Base-by-base conservation (phyloP, 176 grass and related monocot species). In the Pharus latifolius region DNA sequence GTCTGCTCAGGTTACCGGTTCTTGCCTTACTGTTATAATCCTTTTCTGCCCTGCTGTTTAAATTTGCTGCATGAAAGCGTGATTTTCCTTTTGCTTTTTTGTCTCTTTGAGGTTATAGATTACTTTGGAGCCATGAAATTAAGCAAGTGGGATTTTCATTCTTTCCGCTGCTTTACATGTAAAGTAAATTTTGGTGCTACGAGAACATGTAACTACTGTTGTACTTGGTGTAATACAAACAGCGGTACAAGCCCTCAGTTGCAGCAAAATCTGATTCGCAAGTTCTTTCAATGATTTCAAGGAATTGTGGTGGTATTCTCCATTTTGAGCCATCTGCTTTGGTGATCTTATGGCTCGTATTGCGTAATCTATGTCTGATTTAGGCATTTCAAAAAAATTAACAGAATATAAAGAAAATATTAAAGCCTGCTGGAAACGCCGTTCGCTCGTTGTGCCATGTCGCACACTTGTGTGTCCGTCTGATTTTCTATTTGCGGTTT, bases 141-240 rank as follows among this genome's bases (percentile, higher is more conserved):
- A 74, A 71, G 51, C 74, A 46, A 65, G 71, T 63, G 79, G 82
- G 69, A 44, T 80, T 80, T 66, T 67, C 71, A 57, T 81, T 85
- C 61, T 78, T 78, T 85, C 77, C 26, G 49, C 76, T 80, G 60
- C 65, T 75, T 75, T 81, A 73, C 72, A 35, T 89, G 77, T 89
- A 82, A 78, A 85, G 74, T 84, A 84, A 84, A 81, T 89, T 89
- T 85, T 89, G 78, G 72, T 74, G 50, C 63, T 70, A 65, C 18
- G 51, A 84, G 60, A 62, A 89, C 65, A 23, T 85, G 29, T 74
- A 27, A 51, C 55, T 43, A 62, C 56, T 89, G 77, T 85, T 82
- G 78, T 84, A 69, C 54, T 62, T 61, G 61, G 66, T 78, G 54
- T 88, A 73, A 77, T 78, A 68, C 46, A 67, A 77, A 83, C 48